Percentiles rank a stretch among this genome's conserved stretches.
These are phyloP conservation scores for Cephaloascus albidus DNA, from an alignment of 805 yeast species.

Conservation along the genomic window DNA sequence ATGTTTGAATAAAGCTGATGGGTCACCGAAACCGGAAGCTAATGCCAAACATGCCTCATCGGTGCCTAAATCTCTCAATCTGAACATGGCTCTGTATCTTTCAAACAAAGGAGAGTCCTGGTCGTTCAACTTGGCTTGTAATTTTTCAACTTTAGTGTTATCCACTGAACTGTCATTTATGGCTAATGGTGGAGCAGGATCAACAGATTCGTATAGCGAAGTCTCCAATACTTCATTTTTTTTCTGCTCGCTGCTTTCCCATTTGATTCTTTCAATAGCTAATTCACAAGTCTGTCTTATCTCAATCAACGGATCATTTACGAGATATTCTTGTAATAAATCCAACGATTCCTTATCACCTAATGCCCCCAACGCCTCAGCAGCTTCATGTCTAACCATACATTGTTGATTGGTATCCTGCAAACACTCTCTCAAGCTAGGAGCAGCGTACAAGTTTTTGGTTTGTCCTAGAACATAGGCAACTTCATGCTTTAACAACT, in stretches of 20 bases:
- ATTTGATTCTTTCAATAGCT: constrained; percentile 88
- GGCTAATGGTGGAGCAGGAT: constrained; percentile 98
- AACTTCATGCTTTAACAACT: constrained; percentile 91
- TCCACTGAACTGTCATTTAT: constrained; percentile 21
- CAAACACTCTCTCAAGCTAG: constrained; percentile 65
- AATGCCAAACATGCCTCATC: constrained; percentile 90
- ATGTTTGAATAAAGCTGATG: constrained; percentile 91
- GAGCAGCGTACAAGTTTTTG: constrained; percentile 70
- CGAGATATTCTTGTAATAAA: constrained; percentile 51
- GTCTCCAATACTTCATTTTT: constrained; percentile 63
- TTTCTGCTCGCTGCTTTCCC: constrained; percentile 70
- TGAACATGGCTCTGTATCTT: constrained; percentile 97
- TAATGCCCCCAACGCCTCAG: constrained; percentile 96
- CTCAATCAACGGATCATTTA: constrained; percentile 74
- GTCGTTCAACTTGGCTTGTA: constrained; percentile 64
- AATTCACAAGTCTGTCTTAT: constrained; percentile 96
- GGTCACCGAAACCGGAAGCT: constrained; percentile 83
- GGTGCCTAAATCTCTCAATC: constrained; percentile 89
- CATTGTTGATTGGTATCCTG: constrained; percentile 49
- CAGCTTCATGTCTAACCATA: constrained; percentile 99
- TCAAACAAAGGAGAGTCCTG: constrained; percentile 75
- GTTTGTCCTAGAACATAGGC: constrained; percentile 98
- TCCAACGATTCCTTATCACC: constrained; percentile 71
- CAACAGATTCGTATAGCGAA: constrained; percentile 79
- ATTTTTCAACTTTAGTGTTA: constrained; percentile 52